Evolutionary conservation across 305 asterid species (phyloP), one percentile per base, ranked within the genome.

Genomic region (Fraxinus greggii): DNA sequence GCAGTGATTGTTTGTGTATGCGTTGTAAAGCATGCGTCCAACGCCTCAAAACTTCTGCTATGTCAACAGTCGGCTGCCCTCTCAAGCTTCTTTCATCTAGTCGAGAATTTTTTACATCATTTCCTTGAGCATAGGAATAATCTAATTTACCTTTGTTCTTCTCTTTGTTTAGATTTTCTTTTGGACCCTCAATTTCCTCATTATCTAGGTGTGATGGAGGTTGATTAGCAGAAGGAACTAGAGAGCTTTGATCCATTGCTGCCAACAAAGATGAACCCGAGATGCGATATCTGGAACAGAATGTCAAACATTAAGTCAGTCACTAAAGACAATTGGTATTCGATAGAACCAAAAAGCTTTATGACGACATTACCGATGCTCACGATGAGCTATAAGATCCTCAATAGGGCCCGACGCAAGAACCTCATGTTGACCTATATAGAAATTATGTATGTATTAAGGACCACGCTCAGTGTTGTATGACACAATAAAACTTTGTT

Each of bases 341-440:
- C 61, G 28, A 77, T 73, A 84, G 79, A 81, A 86, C 65, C 80
- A 23, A 80, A 72, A 45, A 83, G 70, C 75, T 73, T 17, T 74
- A 75, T 45, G 38, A 72, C 63, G 54, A 82, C 75, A 83, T 82
- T 89, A 96, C 99, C 99, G 91, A 87, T 97, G 99, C 88, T 97
- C 99, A 2, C 98, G 98, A 86, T 97, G 99, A 89, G 99, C 98
- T 80, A 97, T 97, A 88, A 96, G 98, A 91, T 96, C 99, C 93
- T 96, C 99, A 79, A 96, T 94, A 33, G 99, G 99, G 84, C 99
- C 99, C 56, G 99, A 96, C 78, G 98, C 97, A 78, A 96, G 99
- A 87, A 96, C 92, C 88, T 96, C 99, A 63, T 96, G 99, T 79
- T 96, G 99, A 88, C 93, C 99, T 96, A 81, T 33, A 86, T 51